A percentile compares a stretch with the other conserved stretches of the same genome.
phyloP scores from a whole-genome alignment of 805 yeast species.

The Nematodospora valgi region DNA sequence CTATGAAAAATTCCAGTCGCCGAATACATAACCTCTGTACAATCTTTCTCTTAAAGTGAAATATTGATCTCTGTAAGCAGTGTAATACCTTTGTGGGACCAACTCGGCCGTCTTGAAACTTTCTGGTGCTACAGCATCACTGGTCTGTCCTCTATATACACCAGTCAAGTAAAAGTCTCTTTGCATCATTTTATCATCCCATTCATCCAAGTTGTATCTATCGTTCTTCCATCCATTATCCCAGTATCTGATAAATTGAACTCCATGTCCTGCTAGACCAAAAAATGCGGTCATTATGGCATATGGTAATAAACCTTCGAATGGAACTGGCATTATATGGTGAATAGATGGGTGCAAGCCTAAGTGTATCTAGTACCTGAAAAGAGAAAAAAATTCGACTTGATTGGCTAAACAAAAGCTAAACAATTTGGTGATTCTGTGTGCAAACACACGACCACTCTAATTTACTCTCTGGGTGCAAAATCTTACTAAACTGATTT shows the following conservation, averaged over 20 bases:
- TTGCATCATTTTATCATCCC: conserved; percentile 53
- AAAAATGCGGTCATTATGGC: conserved; percentile 45
- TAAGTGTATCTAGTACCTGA: no score
- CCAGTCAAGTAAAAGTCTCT: conserved; percentile 81
- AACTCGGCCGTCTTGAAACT: conserved; percentile 56
- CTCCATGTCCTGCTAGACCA: conserved; percentile 45
- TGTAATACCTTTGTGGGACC: conserved; percentile 38
- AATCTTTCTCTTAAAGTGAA: conserved; percentile 45
- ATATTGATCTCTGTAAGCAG: conserved; percentile 46
- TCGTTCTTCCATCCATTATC: conserved; percentile 49
- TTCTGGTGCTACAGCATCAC: conserved; percentile 69
- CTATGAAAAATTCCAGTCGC: conserved; percentile 37
- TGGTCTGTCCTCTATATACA: conserved; percentile 62
- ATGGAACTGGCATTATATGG: conserved; percentile 41
- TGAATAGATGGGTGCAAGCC: no score
- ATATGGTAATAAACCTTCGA: conserved; percentile 45
- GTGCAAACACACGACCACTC: no score
- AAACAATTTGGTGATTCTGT: no score
- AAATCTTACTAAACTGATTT: no score
- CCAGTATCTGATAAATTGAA: conserved; percentile 44
- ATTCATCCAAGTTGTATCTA: conserved; percentile 40
- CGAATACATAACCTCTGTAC: conserved; percentile 44
- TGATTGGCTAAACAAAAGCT: no score
- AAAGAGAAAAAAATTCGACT: no score
- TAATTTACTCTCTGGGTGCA: no score